Base-by-base conservation (phyloP, 495 filamentous ascomycete genomes). In the Neurospora sp. region DNA sequence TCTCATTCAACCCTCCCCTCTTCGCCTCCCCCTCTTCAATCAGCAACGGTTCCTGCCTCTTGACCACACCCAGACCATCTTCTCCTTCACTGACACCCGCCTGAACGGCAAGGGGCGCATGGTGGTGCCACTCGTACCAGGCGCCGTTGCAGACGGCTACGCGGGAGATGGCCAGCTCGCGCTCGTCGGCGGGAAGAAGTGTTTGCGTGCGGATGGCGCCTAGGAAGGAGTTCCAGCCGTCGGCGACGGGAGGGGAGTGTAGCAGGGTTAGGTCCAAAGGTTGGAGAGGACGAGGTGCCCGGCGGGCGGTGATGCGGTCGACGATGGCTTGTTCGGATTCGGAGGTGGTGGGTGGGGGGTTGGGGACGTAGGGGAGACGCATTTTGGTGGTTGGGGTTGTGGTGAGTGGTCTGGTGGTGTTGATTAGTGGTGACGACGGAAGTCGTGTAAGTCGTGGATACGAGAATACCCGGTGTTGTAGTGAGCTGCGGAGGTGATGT, bases 181-280 rank as follows among this genome's bases (percentile, higher is more conserved):
- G 87, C 42, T 92, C 77, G 62, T 89, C 85, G 6, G 86, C 86
- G 0, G 86, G 77, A 2, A 94, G 81, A 31, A 82, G 82, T 5
- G 90, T 92, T 74, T 85, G 82, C 13, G 90, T 92, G 74, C 93
- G 88, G 39, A 96, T 86, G 48, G 92, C 89, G 45, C 90, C 90
- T 19, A 94, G 85, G 81, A 96, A 94, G 39, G 88, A 83, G 83
- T 94, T 94, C 91, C 92, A 96, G 3, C 93, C 93, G 77, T 93
- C 88, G 2, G 93, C 89, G 0, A 95, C 84, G 3, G 89, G 83
- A 37, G 89, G 92, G 9, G 89, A 87, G 83, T 95, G 92, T 5
- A 95, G 84, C 9, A 95, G 88, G 1, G 92, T 83, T 6, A 90
- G 88, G 81, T 96, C 93, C 13, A 94, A 86, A 0, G 89, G 85